A percentile compares a stretch with the other conserved stretches of the same genome.
phyloP scores from a whole-genome alignment of 257 asterid genomes.

The Dorcoceras hygrometricum region DNA sequence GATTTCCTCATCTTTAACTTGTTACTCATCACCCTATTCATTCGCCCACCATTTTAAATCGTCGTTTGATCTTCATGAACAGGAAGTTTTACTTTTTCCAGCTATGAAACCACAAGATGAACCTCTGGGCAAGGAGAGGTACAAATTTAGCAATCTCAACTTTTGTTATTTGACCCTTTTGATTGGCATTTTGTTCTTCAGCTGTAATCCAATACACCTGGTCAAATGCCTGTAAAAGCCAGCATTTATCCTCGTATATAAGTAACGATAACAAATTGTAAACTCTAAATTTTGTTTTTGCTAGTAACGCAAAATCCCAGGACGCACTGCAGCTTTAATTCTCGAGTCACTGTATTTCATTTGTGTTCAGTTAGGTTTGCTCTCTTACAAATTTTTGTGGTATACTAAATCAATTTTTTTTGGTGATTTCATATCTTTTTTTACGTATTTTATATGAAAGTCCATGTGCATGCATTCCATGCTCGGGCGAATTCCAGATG shows the following conservation, averaged over 20 bases:
- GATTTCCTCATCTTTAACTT: neutral
- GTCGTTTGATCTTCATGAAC: conserved; percentile 6
- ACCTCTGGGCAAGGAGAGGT: conserved; percentile 28
- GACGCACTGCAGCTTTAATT: too few relatives aligned
- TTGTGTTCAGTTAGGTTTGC: neutral
- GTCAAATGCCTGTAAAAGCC: neutral
- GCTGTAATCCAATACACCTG: neutral
- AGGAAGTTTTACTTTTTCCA: conserved; percentile 33
- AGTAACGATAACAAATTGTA: neutral
- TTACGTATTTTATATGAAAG: neutral
- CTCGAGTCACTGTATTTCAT: neutral
- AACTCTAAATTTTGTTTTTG: neutral
- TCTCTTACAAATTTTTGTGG: neutral
- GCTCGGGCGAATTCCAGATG: neutral
- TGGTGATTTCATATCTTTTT: neutral
- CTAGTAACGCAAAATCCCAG: conserved; percentile 30
- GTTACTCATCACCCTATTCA: neutral
- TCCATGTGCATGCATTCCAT: neutral
- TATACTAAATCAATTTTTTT: too few relatives aligned
- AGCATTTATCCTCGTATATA: neutral
- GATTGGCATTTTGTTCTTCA: too few relatives aligned
- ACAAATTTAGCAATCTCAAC: neutral
- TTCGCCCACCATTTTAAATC: neutral
- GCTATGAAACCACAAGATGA: conserved; percentile 37
- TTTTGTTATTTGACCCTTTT: neutral